phyloP scores from a whole-genome alignment of 345 rosid species.

The Syzygium aromaticum region DNA sequence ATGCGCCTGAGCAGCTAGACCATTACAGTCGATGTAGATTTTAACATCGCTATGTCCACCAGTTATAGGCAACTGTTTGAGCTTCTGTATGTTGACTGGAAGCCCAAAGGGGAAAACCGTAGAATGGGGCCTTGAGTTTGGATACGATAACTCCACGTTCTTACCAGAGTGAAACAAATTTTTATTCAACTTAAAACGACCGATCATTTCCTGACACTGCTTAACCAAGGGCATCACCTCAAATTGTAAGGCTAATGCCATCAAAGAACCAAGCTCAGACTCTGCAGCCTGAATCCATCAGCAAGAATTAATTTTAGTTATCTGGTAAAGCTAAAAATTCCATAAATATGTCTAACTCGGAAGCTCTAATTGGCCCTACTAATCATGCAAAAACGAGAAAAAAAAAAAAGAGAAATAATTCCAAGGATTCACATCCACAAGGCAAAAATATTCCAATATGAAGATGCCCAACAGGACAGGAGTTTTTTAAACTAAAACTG shows the following conservation, averaged over 20 bases:
- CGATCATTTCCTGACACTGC: conserved; percentile 69
- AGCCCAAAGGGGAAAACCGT: conserved; percentile 53
- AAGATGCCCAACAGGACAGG: neutral
- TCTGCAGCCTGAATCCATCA: conserved; percentile 47
- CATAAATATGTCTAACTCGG: neutral
- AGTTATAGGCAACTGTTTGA: conserved; percentile 31
- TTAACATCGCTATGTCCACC: conserved; percentile 55
- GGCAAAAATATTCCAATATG: neutral
- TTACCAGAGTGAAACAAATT: conserved; percentile 39
- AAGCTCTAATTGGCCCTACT: neutral
- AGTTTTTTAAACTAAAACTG: neutral
- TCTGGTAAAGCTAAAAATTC: neutral
- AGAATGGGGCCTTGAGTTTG: conserved; percentile 34
- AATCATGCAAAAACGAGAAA: neutral
- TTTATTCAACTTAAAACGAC: conserved; percentile 41
- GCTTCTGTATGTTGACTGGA: conserved; percentile 57
- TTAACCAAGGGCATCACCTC: conserved; percentile 64
- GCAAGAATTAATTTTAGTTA: neutral
- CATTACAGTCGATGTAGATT: conserved; percentile 52
- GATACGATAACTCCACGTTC: conserved; percentile 56
- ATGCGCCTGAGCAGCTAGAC: conserved; percentile 58
- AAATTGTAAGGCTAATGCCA: conserved; percentile 49
- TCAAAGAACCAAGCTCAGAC: conserved; percentile 51
- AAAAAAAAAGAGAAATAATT: neutral
- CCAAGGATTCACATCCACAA: neutral